Evolutionary conservation across 73 alveolate species (phyloP), one percentile per base, ranked within the genome.

Genomic region (Paraurostyla sp.): DNA sequence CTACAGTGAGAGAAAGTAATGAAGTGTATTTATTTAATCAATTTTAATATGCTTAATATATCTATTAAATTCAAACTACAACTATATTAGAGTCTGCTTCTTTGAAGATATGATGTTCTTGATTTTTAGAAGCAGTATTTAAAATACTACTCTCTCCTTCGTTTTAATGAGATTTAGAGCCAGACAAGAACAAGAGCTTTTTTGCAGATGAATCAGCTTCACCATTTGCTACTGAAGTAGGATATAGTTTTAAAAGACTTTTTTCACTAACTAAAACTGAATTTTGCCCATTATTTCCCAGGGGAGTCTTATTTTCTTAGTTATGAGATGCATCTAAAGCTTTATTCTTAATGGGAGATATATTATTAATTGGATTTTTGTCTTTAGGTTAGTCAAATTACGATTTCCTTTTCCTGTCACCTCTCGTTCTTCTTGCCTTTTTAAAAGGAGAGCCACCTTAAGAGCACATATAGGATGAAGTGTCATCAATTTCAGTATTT

Each of bases 401-500:
- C 69, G 13, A n/a, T 9, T 18, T 32, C 40, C 38, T 69, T 69
- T 60, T 69, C 38, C 87, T 73, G 29, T 73, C 87, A 45, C 46
- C 87, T 73, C 87, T 73, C 22, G 87, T 73, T 73, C 87, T 73
- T 73, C 87, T 73, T 36, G 87, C 87, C 36, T 73, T 73, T 27
- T 50, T 45, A 71, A 73, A 73, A 2, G 87, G 87, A 27, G 87
- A 73, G 20, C 87, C 87, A 30, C 51, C 87, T 48, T 73, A 30
- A 18, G 87, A 73, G 50, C 87, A 73, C 87, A 73, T 73, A 30
- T 73, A 50, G 11, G 87, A 73, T 22, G 87, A 73, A 25, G 69
- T 7, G 15, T 73, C 87, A 45, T 73, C 87, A 4, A 73, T 73
- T 15, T 73, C 87, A 13, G 82, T 65, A 23, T 38, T 15, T 7